Percentiles rank a stretch among this genome's conserved stretches.
Evolutionary conservation across 495 filamentous ascomycete genomes (phyloP).

Genomic region (Aspergillus indologenus): DNA sequence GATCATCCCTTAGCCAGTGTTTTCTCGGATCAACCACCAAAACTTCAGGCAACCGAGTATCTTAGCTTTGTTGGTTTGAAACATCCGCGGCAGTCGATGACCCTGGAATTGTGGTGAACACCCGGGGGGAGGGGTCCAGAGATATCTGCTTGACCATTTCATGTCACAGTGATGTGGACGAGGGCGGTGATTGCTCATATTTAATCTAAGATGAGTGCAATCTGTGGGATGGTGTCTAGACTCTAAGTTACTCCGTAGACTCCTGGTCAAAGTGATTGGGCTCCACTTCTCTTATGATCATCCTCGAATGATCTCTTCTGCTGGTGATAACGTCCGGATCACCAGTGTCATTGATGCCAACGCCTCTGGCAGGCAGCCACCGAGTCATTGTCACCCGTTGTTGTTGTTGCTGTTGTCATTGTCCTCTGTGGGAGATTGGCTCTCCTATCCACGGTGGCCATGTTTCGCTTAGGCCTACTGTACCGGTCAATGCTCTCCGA

Average conservation of each 20-base stretch:
- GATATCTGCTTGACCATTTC: neutral
- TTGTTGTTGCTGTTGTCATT: neutral
- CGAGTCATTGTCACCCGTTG: neutral
- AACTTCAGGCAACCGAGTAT: constrained; percentile 2
- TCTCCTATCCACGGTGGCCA: too few relatives aligned
- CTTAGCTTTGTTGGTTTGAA: constrained; percentile 14
- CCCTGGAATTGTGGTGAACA: constrained; percentile 1
- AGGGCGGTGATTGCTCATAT: neutral
- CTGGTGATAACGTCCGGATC: neutral
- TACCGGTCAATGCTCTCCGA: neutral
- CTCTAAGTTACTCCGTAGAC: too few relatives aligned
- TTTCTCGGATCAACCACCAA: neutral
- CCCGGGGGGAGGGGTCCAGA: neutral
- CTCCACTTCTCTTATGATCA: constrained; percentile 3
- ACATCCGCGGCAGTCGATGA: constrained; percentile 11
- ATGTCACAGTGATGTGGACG: neutral
- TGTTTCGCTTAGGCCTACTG: constrained; percentile 1
- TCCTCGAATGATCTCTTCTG: neutral
- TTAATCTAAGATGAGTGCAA: neutral
- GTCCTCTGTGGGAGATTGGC: neutral
- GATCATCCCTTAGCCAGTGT: constrained; percentile 3
- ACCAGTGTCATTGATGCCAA: constrained; percentile 1
- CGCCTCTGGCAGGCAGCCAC: neutral
- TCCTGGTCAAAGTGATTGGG: neutral
- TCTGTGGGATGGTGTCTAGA: neutral